Base-by-base conservation (phyloP, 2,329 filamentous ascomycete genomes). In the Aspergillus ibericus region DNA sequence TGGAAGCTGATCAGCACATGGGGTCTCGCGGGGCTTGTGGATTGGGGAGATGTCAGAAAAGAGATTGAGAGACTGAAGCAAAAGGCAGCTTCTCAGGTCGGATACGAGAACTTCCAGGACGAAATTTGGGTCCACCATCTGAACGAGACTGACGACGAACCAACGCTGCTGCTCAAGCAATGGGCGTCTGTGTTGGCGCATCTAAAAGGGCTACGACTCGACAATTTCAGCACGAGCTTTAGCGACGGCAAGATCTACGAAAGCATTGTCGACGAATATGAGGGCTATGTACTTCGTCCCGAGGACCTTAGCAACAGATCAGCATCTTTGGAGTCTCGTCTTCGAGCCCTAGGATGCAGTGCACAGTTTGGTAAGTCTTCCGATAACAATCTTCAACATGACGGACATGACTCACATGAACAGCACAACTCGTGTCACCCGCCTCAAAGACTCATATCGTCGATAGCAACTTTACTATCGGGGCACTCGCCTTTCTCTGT, bases 1-100 rank as follows among this genome's bases (percentile, higher is more conserved):
- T 88, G 85, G 85, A 77, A 78, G 3, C 74, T 88, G 20, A 80
- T 88, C 36, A 82, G 82, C 40, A 81, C 80, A 69, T 83, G 81
- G 74, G 84, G 84, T 1, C 72, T 88, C 7, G 70, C 75, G 5
- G 75, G 71, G 6, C 75, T 88, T 0, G 75, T 88, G 1, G 81
- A 88, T 63, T 84, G 82, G 79, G 69, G 76, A 5, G 82, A 83
- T 54, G 66, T 88, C 9, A 73, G 73, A 25, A 78, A 77, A 18
- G 85, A 88, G 66, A 81, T 81, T 36, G 64, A 66, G 18, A 75
- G 80, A 46, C 75, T 85, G 44, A 70, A 69, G 52, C 64, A 60
- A 48, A 75, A 71, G 50, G 51, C 61, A 18, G 18, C 62, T 13
- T 55, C 47, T 3, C 46, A 53, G n/a, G 38, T 63, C 38, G 63